Percentiles rank a stretch among this genome's conserved stretches.
phyloP scores from a whole-genome alignment of 768 basidiomycete species.

The Hypholoma fasciculare region DNA sequence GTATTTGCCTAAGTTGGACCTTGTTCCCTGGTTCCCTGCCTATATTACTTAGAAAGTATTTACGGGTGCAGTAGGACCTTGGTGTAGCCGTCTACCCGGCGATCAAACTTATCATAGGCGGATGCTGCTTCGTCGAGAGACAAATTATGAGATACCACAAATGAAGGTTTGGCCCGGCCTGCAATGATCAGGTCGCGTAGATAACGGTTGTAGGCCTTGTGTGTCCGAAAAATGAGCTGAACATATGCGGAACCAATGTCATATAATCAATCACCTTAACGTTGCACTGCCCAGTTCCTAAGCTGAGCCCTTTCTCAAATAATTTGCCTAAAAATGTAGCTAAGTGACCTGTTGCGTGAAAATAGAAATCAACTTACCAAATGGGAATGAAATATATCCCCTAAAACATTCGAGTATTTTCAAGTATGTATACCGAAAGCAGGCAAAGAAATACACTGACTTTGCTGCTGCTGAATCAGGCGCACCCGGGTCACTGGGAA shows the following conservation, averaged over 20 bases:
- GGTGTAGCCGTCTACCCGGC: constrained; percentile 52
- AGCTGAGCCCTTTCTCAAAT: constrained; percentile 55
- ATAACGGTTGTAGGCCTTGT: constrained; percentile 51
- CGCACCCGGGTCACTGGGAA: constrained; percentile 57
- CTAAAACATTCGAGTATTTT: constrained; percentile 16
- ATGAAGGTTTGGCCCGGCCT: constrained; percentile 52
- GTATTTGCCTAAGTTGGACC: no score
- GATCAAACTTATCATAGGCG: constrained; percentile 56
- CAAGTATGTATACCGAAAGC: neutral
- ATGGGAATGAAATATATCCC: constrained; percentile 54
- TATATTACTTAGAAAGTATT: constrained; percentile 6
- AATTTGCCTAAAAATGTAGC: constrained; percentile 29
- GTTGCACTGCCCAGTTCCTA: constrained; percentile 59
- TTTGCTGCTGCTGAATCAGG: constrained; percentile 51
- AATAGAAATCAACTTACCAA: constrained; percentile 28
- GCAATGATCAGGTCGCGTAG: constrained; percentile 55
- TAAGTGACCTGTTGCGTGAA: constrained; percentile 1
- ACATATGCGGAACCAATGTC: neutral
- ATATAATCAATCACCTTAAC: constrained; percentile 38
- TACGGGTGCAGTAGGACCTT: constrained; percentile 52
- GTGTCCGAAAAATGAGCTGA: neutral
- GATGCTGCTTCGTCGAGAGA: constrained; percentile 45
- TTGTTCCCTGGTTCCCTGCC: no score
- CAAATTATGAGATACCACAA: constrained; percentile 56
- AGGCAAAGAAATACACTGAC: constrained; percentile 22